Conservation (phyloP, 2,329 filamentous ascomycete genomes). For the Tothia fuscella region DNA sequence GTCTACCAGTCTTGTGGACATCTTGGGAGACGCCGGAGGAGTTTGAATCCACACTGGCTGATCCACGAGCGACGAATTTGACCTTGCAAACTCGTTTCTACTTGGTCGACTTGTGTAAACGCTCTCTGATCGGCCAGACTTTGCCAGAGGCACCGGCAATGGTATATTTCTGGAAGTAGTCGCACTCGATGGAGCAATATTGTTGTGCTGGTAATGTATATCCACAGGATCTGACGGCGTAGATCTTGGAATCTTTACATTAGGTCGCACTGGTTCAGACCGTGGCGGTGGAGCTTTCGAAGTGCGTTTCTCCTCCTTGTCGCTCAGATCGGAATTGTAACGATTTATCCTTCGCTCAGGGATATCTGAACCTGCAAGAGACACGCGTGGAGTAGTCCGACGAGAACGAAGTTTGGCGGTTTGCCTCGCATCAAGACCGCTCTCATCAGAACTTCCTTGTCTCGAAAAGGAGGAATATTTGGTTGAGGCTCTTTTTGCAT, state of each 20-base stretch:
- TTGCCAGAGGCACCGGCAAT: background rate
- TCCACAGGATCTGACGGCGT: background rate
- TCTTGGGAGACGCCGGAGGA: background rate
- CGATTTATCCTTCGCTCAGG: background rate
- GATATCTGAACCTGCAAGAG: background rate
- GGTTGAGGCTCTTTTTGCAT: constrained; percentile 15
- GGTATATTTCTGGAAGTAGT: too few species aligned
- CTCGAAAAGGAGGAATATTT: constrained; percentile 16
- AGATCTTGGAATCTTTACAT: background rate
- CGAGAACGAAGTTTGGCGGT: background rate
- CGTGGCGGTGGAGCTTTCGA: background rate
- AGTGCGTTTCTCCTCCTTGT: background rate
- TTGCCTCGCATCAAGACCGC: constrained; percentile 2
- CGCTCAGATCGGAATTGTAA: constrained; percentile 2
- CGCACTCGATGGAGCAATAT: background rate
- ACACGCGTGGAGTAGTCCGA: background rate
- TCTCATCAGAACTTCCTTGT: constrained; percentile 5
- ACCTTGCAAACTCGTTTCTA: background rate
- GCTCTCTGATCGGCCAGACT: background rate
- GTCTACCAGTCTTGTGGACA: too few species aligned
- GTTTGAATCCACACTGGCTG: background rate
- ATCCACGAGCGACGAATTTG: too few species aligned
- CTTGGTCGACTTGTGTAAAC: constrained; percentile 2
- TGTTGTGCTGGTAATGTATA: background rate
- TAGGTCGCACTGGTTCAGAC: background rate